Evolutionary conservation across 2,329 filamentous ascomycete genomes (phyloP).

Genomic region (Tolypocladium amazonense): DNA sequence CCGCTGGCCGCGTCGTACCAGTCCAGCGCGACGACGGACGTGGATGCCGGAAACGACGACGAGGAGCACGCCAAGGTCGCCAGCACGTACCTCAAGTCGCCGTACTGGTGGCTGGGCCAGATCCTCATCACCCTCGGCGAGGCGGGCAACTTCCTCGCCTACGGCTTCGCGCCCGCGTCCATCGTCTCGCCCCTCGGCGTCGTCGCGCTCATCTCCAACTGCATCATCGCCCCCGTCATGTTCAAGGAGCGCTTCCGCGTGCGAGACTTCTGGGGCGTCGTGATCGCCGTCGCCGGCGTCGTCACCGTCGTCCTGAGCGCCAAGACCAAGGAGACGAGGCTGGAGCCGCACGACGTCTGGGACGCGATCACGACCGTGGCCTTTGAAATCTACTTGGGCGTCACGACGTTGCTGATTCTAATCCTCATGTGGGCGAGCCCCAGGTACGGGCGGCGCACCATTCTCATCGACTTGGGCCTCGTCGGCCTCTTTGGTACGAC

Average conservation of each 20-base stretch:
- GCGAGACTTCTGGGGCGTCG: slow-evolving; percentile 77
- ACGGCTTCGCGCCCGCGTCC: slow-evolving; percentile 93
- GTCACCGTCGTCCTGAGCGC: slow-evolving; percentile 91
- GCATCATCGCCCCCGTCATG: slow-evolving; percentile 88
- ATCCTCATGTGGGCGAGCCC: slow-evolving; percentile 73
- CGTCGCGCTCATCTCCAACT: slow-evolving; percentile 94
- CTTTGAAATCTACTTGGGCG: slow-evolving; percentile 80
- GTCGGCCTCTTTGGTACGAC: slow-evolving; percentile 81
- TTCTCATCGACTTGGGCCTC: slow-evolving; percentile 84
- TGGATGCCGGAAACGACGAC: slow-evolving; percentile 9
- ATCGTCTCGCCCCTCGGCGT: slow-evolving; percentile 95
- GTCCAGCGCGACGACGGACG: slow-evolving; percentile 21
- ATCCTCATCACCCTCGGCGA: slow-evolving; percentile 88
- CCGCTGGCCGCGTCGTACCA: slow-evolving; percentile 41
- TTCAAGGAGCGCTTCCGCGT: slow-evolving; percentile 82
- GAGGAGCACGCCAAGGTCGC: slow-evolving; percentile 26
- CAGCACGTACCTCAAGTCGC: slow-evolving; percentile 75
- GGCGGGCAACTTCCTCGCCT: slow-evolving; percentile 91
- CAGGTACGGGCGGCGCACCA: slow-evolving; percentile 73
- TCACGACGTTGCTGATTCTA: slow-evolving; percentile 65
- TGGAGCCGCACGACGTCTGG: slow-evolving; percentile 87
- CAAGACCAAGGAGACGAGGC: slow-evolving; percentile 76
- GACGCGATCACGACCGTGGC: slow-evolving; percentile 75
- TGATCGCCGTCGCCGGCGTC: slow-evolving; percentile 77
- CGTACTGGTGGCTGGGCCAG: slow-evolving; percentile 95